Evolutionary conservation across 2,329 filamentous ascomycete genomes (phyloP).

Genomic region (Eurotiales sp.): DNA sequence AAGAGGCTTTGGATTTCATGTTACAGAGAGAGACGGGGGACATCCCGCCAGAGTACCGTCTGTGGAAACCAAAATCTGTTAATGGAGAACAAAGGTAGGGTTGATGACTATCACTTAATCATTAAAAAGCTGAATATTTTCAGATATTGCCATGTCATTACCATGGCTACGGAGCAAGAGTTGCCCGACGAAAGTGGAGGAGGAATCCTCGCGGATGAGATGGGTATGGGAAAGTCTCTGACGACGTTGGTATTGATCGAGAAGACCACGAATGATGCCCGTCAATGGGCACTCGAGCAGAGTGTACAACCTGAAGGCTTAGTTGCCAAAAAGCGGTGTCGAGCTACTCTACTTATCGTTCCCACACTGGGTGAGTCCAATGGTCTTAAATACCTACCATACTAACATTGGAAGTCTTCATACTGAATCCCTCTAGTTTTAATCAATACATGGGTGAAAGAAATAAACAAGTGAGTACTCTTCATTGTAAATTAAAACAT

Average conservation of each 20-base stretch:
- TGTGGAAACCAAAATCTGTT: slow-evolving; percentile 23
- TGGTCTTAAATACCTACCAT: background rate
- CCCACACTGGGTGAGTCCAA: slow-evolving; percentile 39
- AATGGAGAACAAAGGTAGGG: slow-evolving; percentile 23
- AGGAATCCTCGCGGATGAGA: slow-evolving; percentile 58
- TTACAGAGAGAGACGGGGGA: slow-evolving; percentile 22
- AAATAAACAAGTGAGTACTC: slow-evolving; percentile 35
- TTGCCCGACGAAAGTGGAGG: slow-evolving; percentile 28
- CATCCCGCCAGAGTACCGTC: slow-evolving; percentile 23
- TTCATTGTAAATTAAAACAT: background rate
- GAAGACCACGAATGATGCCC: slow-evolving; percentile 37
- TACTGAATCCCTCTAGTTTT: slow-evolving; percentile 31
- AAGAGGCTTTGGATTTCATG: slow-evolving; percentile 10
- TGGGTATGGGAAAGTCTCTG: slow-evolving; percentile 59
- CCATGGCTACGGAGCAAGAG: slow-evolving; percentile 25
- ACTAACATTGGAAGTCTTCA: background rate
- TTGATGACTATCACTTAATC: background rate
- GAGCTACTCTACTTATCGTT: slow-evolving; percentile 45
- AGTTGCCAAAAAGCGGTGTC: slow-evolving; percentile 19
- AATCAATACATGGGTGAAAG: slow-evolving; percentile 39
- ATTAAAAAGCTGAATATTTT: background rate
- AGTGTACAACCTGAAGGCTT: background rate
- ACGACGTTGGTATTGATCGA: slow-evolving; percentile 50
- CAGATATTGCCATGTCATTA: slow-evolving; percentile 41
- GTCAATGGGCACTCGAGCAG: slow-evolving; percentile 30